Evolutionary conservation across 2,329 filamentous ascomycete species (phyloP), one percentile per base, ranked within the genome.

Genomic region (Lecanicillium sp.): DNA sequence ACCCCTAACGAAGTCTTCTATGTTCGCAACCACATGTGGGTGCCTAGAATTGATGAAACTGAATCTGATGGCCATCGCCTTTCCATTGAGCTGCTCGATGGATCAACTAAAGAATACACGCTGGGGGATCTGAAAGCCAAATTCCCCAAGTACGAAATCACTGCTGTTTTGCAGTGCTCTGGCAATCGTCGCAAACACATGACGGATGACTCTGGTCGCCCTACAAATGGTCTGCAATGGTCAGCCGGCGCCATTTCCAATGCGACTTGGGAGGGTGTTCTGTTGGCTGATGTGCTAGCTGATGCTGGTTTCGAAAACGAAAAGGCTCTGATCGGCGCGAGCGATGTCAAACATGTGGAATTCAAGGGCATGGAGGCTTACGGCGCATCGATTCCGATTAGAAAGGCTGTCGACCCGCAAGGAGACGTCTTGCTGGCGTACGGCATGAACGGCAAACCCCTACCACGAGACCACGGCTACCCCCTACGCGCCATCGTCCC

Each of bases 361-460:
- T 76, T 82, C 48, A 63, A 68, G 8, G 74, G 73, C 11, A 59
- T 74, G 34, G 76, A 81, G 54, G 74, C 77, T 12, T 79, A 81
- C 51, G 71, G 71, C 42, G 67, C 77, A 12, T 80, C 71, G 28
- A 80, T 82, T 33, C 76, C 78, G 1, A 64, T 81, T 35, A 60
- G 66, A 25, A 71, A 77, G 17, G 73, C 73, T 0, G 54, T 80
- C 14, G 76, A 81, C 36, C 72, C 73, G 0, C 66, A 68, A 27
- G 75, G 72, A 38, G 81, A 85, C 46, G 81, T 84, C 6, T 60
- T 85, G 19, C 62, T 84, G 1, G 79, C 80, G 1, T 83, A 77
- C 48, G 66, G 68, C 34, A 85, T 85, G 81, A 84, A 84, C 45
- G 79, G 75, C 36, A 53, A 71, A 41, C 65, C 74, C 0, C 61